phyloP scores from a whole-genome alignment of 192 early-diverging fungal genomes.

The Gigaspora rosea region DNA sequence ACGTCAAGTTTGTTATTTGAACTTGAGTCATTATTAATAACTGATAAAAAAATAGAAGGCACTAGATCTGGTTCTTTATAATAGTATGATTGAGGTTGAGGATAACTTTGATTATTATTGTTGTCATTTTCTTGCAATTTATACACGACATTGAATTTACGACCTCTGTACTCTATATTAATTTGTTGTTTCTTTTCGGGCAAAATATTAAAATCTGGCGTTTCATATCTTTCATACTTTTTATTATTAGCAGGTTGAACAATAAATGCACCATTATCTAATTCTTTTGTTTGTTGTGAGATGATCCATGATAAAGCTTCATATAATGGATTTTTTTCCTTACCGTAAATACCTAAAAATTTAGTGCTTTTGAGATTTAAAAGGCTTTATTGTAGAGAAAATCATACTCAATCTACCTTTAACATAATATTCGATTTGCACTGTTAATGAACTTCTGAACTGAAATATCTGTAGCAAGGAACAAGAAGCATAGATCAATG shows the following conservation, averaged over 20 bases:
- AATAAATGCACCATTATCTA: not conserved
- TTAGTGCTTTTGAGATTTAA: no score
- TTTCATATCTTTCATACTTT: not conserved
- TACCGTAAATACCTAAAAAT: not conserved
- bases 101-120: not conserved
- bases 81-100: no score
- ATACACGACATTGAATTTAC: not conserved
- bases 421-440: constrained; percentile 17
- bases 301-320: constrained; percentile 29
- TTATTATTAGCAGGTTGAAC: not conserved
- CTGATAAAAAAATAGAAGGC: constrained; percentile 24
- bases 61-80: not conserved
- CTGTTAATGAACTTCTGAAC: not conserved
- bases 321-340: not conserved
- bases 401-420: no score
- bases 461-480: not conserved
- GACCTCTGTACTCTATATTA: not conserved
- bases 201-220: constrained; percentile 4
- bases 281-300: constrained; percentile 16
- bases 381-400: no score
- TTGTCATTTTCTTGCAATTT: not conserved
- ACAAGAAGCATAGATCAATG: not conserved
- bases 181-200: constrained; percentile 10
- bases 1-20: not conserved
- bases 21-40: not conserved